Conservation (phyloP, 2,329 filamentous ascomycete genomes). For the Beauveria brongniartii region DNA sequence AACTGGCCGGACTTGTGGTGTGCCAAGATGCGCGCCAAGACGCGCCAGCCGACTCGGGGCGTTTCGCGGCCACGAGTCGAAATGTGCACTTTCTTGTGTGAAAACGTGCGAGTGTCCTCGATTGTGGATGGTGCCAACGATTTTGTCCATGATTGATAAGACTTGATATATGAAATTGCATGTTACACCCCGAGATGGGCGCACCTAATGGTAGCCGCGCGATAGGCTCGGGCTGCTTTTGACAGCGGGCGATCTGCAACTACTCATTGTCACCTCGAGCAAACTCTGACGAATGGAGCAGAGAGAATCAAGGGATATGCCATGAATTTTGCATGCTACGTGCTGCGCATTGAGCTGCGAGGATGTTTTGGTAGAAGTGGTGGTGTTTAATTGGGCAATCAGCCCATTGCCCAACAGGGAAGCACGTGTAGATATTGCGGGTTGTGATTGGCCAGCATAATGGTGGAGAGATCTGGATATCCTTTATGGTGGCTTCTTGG, state of each 20-base stretch:
- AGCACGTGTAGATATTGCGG: not conserved
- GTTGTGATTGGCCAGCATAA: not conserved
- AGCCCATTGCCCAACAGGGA: constrained; percentile 1
- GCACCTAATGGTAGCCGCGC: not conserved
- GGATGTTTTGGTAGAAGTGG: not conserved
- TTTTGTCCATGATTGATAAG: not conserved
- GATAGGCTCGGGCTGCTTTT: too few species aligned
- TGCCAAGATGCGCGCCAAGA: not conserved
- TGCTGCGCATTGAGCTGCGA: too few species aligned
- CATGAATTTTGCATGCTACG: too few species aligned
- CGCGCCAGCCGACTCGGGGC: not conserved
- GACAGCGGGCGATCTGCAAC: not conserved
- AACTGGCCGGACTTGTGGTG: not conserved
- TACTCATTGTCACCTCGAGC: not conserved
- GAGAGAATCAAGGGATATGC: too few species aligned
- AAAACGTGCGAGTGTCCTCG: not conserved
- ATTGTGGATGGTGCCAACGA: not conserved
- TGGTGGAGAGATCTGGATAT: not conserved
- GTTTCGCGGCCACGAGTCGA: not conserved
- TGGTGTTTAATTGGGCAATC: not conserved
- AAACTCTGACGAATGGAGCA: too few species aligned
- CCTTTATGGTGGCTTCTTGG: too few species aligned
- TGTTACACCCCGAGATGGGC: too few species aligned
- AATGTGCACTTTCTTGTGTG: not conserved
- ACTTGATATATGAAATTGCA: too few species aligned